Evolutionary conservation across 2,329 filamentous ascomycete genomes (phyloP).

Genomic region (Colletotrichum aenigma): DNA sequence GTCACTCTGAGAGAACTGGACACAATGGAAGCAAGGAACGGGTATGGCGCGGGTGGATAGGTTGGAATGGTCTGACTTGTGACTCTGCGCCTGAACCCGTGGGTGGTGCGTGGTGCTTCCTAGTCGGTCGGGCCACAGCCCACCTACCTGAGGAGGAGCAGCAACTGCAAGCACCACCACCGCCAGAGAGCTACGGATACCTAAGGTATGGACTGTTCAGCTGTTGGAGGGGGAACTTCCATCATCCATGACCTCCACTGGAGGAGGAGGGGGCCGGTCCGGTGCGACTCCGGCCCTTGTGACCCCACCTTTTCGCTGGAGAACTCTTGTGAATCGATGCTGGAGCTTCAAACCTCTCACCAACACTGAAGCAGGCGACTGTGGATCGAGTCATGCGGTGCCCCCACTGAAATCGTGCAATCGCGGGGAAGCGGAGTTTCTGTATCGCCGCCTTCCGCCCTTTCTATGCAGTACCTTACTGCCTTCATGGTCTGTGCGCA

Average conservation of each 20-base stretch:
- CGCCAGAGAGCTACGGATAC: background rate
- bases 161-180: background rate
- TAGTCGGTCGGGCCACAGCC: background rate
- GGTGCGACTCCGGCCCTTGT: background rate
- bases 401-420: background rate
- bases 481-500: background rate
- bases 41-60: background rate
- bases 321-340: too few relatives aligned
- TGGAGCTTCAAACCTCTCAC: background rate
- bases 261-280: background rate
- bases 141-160: background rate
- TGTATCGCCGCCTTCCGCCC: background rate
- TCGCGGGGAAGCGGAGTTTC: background rate
- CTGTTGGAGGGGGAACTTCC: background rate
- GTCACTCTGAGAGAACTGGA: background rate
- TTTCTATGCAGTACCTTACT: background rate
- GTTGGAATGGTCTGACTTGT: slow-evolving; percentile 16
- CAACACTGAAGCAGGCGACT: background rate
- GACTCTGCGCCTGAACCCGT: background rate
- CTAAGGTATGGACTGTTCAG: background rate
- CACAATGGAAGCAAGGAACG: background rate
- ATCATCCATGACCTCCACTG: background rate
- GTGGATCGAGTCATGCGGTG: background rate
- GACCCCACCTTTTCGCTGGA: background rate
- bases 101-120: background rate